Evolutionary conservation across 2,329 filamentous ascomycete species (phyloP), one percentile per base, ranked within the genome.

Genomic region (Uncinocarpus reesii): DNA sequence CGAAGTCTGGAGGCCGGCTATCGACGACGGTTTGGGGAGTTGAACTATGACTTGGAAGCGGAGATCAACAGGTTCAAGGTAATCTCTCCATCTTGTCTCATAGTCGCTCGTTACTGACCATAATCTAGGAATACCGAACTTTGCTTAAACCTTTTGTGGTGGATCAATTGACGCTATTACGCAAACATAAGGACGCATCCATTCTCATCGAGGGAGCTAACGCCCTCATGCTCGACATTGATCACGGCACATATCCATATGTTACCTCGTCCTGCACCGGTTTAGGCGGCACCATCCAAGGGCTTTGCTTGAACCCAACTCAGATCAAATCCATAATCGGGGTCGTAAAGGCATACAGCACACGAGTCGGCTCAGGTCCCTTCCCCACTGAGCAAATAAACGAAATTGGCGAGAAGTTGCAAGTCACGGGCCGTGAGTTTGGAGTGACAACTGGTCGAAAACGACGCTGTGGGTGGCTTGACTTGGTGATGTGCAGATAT

Each of bases 281-380:
- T 50, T 61, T 73, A 8, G 70, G 69, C 23, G 70, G 70, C 35
- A 69, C 69, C 53, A 78, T 77, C 57, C 77, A 77, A 41, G 77
- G 78, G 20, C 71, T 81, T 13, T 76, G 76, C 31, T 63, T 81
- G 31, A 76, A 74, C 60, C 77, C 76, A 47, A 68, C 71, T 48
- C 74, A 72, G 53, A 72, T 81, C 56, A 72, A 70, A 51, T 72
- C 74, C 52, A 73, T 79, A 48, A 75, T 81, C 56, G 79, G 79
- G 47, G 78, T 82, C 1, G 74, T 81, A 38, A 82, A 82, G 61
- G 78, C 79, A 23, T 81, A 82, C 69, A 80, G 77, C 37, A 79
- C 78, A 3, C 73, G 75, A 42, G 75, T 78, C 26, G 71, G 70
- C 55, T 75, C 72, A 15, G 79, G 79, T 1, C 79, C 79, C 5